phyloP scores from a whole-genome alignment of 106 monocot species.

The Posidonia australis region DNA sequence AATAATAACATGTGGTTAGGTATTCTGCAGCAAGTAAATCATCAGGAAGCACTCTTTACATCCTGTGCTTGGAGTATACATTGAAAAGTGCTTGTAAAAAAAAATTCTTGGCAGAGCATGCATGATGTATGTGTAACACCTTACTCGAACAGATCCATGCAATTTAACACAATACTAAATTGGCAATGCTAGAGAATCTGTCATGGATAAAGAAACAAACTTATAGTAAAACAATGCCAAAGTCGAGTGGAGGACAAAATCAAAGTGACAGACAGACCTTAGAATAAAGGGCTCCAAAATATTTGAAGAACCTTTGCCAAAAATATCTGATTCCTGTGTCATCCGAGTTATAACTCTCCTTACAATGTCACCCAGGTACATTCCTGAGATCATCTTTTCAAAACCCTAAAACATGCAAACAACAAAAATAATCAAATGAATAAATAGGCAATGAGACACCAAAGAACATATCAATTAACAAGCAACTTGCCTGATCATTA shows the following conservation, averaged over 20 bases:
- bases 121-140: no score
- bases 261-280: constrained; percentile 33
- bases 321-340: constrained; percentile 60
- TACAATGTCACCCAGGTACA: constrained; percentile 89
- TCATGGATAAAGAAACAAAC: no score
- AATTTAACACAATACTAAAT: no score
- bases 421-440: background rate
- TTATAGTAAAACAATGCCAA: no score
- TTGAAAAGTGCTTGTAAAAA: no score
- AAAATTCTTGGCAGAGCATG: no score
- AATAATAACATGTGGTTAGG: no score
- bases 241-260: background rate
- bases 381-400: constrained; percentile 98
- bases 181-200: no score
- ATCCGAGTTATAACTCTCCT: constrained; percentile 72
- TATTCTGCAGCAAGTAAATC: no score
- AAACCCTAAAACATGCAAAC: constrained; percentile 55
- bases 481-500: constrained; percentile 63
- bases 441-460: background rate
- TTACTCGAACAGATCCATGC: no score
- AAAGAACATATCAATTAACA: background rate
- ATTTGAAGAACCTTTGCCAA: constrained; percentile 45
- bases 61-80: no score
- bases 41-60: no score
- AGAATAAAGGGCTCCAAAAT: constrained; percentile 53